A percentile compares a stretch with the other conserved stretches of the same genome.
phyloP scores from a whole-genome alignment of 768 basidiomycete genomes.

The Boletellus ananas region DNA sequence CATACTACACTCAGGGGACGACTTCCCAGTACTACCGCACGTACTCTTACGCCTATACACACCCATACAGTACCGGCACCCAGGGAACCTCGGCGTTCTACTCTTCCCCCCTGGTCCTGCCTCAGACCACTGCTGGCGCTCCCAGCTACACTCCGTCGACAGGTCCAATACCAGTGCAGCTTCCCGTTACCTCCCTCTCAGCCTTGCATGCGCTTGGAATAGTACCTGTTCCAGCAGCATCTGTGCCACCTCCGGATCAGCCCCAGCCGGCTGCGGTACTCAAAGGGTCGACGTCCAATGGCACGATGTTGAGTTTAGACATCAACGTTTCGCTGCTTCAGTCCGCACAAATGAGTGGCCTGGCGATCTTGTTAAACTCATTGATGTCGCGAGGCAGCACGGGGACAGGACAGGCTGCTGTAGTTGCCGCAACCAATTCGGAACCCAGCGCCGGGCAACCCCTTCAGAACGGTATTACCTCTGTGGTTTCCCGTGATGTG shows the following conservation, averaged over 20 bases:
- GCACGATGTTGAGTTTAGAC: conserved; percentile 69
- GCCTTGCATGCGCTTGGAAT: conserved; percentile 71
- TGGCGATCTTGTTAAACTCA: conserved; percentile 68
- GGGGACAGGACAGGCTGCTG: conserved; percentile 20
- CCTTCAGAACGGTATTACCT: conserved; percentile 12
- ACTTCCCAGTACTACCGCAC: conserved; percentile 59
- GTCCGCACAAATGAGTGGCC: conserved; percentile 70
- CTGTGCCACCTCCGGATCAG: conserved; percentile 50
- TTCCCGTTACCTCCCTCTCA: conserved; percentile 57
- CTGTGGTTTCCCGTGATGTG: conserved; percentile 3
- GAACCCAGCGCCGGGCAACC: conserved; percentile 13
- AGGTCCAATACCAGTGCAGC: conserved; percentile 56
- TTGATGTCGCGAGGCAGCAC: conserved; percentile 50
- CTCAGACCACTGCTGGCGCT: conserved; percentile 33
- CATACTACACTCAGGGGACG: conserved; percentile 32
- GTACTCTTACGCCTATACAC: conserved; percentile 64
- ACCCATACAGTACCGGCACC: conserved; percentile 41
- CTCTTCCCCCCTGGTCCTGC: conserved; percentile 29
- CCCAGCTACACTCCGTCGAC: conserved; percentile 31
- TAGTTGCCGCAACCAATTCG: conserved; percentile 4
- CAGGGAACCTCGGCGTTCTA: conserved; percentile 24
- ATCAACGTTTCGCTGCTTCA: conserved; percentile 75
- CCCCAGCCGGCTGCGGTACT: conserved; percentile 74
- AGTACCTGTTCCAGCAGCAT: conserved; percentile 57
- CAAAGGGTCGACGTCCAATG: conserved; percentile 66